A percentile compares a stretch with the other conserved stretches of the same genome.
phyloP scores from a whole-genome alignment of 2,329 filamentous ascomycete species.

The Fusarium scirpi region DNA sequence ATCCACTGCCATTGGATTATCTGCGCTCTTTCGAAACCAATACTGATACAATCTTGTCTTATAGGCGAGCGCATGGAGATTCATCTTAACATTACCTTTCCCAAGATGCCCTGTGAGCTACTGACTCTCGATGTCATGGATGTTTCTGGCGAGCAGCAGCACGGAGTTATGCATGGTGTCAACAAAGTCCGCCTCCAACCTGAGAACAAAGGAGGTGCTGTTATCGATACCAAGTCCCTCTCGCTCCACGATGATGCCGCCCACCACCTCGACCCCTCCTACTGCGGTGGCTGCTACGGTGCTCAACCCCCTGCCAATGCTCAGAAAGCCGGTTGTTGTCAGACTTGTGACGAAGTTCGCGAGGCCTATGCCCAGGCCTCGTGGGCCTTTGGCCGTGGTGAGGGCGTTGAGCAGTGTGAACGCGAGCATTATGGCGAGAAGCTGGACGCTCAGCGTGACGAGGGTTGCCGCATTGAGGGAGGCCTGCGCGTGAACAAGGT shows the following conservation, averaged over 20 bases:
- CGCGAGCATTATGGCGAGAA: slow-evolving; percentile 93
- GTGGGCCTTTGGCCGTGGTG: slow-evolving; percentile 94
- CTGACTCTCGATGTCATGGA: slow-evolving; percentile 99
- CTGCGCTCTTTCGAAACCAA: neutral
- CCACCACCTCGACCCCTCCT: slow-evolving; percentile 85
- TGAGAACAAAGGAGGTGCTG: slow-evolving; percentile 77
- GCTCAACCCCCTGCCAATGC: slow-evolving; percentile 78
- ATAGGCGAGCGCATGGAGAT: slow-evolving; percentile 98
- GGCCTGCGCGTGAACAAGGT: slow-evolving; percentile 97
- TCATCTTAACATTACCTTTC: slow-evolving; percentile 96
- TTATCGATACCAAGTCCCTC: slow-evolving; percentile 77
- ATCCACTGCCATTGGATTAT: neutral
- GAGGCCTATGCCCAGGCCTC: slow-evolving; percentile 90
- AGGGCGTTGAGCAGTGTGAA: slow-evolving; percentile 93
- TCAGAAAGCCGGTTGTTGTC: slow-evolving; percentile 89
- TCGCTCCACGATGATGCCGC: slow-evolving; percentile 75
- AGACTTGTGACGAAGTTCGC: slow-evolving; percentile 95
- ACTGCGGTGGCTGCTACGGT: slow-evolving; percentile 95
- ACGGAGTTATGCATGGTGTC: slow-evolving; percentile 91
- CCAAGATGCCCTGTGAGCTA: slow-evolving; percentile 92
- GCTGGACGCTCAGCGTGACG: slow-evolving; percentile 86
- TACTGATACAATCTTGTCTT: slow-evolving; percentile 39
- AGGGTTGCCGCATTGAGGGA: slow-evolving; percentile 95
- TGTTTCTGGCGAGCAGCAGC: slow-evolving; percentile 95
- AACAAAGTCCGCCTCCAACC: slow-evolving; percentile 87